Percentiles rank a stretch among this genome's conserved stretches.
Conservation (phyloP, 345 rosid species). For the Barbarea vulgaris region DNA sequence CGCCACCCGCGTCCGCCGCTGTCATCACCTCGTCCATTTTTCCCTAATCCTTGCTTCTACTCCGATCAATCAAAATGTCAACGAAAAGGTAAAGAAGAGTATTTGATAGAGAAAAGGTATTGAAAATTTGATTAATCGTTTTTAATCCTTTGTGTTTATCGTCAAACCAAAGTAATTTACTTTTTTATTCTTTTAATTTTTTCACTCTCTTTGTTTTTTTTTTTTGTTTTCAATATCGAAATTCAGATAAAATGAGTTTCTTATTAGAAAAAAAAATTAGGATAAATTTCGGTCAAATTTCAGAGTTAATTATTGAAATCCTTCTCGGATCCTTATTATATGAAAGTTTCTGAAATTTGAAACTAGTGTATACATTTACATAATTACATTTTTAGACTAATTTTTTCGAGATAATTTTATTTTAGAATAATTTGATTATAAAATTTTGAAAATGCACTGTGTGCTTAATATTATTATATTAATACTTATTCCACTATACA, state of each 20-base stretch:
- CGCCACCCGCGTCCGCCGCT: conserved; percentile 52
- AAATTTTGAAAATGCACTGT: background rate
- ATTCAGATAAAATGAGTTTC: background rate
- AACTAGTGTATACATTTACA: background rate
- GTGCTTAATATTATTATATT: background rate
- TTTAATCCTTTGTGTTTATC: background rate
- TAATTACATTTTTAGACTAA: background rate
- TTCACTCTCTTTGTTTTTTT: background rate
- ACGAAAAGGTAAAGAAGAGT: background rate
- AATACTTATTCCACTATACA: conserved; percentile 14
- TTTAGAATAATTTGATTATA: background rate
- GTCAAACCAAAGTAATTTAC: background rate
- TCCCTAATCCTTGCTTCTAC: background rate
- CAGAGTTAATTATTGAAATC: background rate
- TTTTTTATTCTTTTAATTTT: background rate
- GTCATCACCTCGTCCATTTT: conserved; percentile 72
- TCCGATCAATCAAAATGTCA: conserved; percentile 19
- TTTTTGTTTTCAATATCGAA: background rate
- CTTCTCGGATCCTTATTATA: too few relatives aligned
- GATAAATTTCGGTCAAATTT: too few relatives aligned
- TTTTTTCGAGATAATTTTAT: background rate
- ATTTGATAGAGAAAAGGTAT: background rate
- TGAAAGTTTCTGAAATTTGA: background rate
- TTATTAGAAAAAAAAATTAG: background rate
- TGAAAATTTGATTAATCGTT: background rate